Evolutionary conservation across 2,329 filamentous ascomycete species (phyloP), one percentile per base, ranked within the genome.

Genomic region (Fusarium sp.): DNA sequence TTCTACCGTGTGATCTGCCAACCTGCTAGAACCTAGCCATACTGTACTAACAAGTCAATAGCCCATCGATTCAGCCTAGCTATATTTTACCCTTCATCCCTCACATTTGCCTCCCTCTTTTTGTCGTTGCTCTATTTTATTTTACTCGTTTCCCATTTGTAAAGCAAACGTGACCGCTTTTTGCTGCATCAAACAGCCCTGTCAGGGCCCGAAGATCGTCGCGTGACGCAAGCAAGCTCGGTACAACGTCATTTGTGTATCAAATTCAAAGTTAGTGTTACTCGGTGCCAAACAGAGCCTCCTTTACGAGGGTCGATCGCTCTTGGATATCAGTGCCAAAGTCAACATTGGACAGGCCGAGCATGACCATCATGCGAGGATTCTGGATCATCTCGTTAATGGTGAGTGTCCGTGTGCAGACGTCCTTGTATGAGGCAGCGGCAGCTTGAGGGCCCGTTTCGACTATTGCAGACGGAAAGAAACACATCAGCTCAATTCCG

Each of bases 341-440:
- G 33, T 79, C 74, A 22, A 77, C 52, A 22, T 62, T 60, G 13
- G 71, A 63, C 19, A 79, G 66, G 17, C 78, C 78, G 52, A 79
- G 75, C 72, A 77, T 74, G 41, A 65, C 62, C 24, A 79, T 64
- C 71, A 77, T 73, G 41, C 62, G 65, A 4, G 74, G 72, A 15
- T 73, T 72, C 22, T 66, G 67, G 33, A 80, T 67, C 66, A 79
- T 75, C 64, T 77, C 66, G 63, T 78, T 63, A 43, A 79, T 65
- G 32, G 74, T 79, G 24, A 71, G 37, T 33, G 73, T 70, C 35
- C 78, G 76, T 24, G 72, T 73, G 46, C 70, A 63, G 30, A 79
- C 75, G 55, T 80, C 77, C 24, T 48, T 64, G 56, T 72, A 77
- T 47, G 72, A 74, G 32, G 73, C 62, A 41, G 67, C 58, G 32